Base-by-base conservation (phyloP, 257 asterid genomes). In the Echium plantagineum region DNA sequence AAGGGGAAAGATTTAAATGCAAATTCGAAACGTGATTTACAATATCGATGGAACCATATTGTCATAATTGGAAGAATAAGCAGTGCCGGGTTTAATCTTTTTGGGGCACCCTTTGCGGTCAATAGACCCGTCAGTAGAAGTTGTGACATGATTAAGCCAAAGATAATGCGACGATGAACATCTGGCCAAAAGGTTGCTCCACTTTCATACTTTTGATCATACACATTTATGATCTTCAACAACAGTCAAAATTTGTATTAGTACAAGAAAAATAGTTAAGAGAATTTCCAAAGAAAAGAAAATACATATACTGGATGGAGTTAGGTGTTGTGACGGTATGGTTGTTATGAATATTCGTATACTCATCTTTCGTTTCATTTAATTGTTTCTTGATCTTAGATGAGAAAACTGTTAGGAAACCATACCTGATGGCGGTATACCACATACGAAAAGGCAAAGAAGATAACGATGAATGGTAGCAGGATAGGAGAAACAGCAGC, bases 111-210 rank as follows among this genome's bases (percentile, higher is more conserved):
- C 13, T 42, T 42, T 42, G 49, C 13, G 49, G 17, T 59, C 66
- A 66, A 21, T 7, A 66, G 47, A 30, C 71, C 71, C 17, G 60
- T 30, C 30, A 59, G 24, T 6, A 48, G 65, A 38, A 66, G 42
- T n/a, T 66, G 71, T 18, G 71, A 52, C 6, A 66, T 59, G 15
- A 22, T 58, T 54, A 66, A 32, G 13, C 65, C 71, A 20, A 66
- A 17, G 42, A 66, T 56, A 30, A 66, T 66, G 12, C 66, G 71
- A 21, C 65, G 60, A 52, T 66, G 62, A 57, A 66, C 65, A 59
- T 66, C 71, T 22, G 66, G 71, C 71, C 71, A 66, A 54, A 66
- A 66, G 9, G 66, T 55, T 15, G 71, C 71, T 42, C 56, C 65
- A 2, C 71, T 66, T 12, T 66, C 71, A 31, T 66, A 66, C 66